These are phyloP conservation scores for Talaromyces ruber DNA, from an alignment of 495 filamentous ascomycete genomes.

Conservation along the genomic window DNA sequence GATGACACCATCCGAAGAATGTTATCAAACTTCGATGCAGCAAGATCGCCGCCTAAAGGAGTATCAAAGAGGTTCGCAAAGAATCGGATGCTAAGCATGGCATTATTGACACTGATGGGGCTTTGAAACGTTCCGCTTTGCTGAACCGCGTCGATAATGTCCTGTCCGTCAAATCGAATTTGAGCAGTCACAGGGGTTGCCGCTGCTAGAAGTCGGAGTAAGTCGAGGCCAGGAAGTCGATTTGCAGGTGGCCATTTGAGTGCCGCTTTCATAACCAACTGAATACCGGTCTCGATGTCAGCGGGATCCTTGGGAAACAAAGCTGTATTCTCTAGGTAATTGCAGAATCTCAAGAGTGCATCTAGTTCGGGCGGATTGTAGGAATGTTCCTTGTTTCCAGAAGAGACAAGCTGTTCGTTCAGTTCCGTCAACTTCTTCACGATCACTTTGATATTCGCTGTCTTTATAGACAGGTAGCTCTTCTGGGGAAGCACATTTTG, in stretches of 20 bases:
- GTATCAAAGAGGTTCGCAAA: conserved; percentile 86
- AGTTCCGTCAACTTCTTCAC: conserved; percentile 66
- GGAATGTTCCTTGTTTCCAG: conserved; percentile 63
- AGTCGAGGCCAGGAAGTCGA: conserved; percentile 75
- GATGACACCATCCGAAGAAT: conserved; percentile 43
- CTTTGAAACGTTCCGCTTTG: conserved; percentile 48
- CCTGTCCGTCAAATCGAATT: conserved; percentile 47
- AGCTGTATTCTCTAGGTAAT: conserved; percentile 45
- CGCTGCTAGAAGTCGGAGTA: conserved; percentile 70
- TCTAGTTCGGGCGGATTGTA: conserved; percentile 63
- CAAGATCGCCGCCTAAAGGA: conserved; percentile 55
- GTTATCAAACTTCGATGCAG: conserved; percentile 48
- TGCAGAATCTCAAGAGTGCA: conserved; percentile 43
- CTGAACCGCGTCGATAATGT: conserved; percentile 34
- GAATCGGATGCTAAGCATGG: conserved; percentile 76
- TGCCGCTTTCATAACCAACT: conserved; percentile 55
- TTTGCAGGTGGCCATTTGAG: conserved; percentile 70
- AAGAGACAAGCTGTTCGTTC: conserved; percentile 56
- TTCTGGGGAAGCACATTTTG: conserved; percentile 71
- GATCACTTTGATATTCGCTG: conserved; percentile 54
- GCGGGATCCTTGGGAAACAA: conserved; percentile 21
- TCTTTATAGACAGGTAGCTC: conserved; percentile 66
- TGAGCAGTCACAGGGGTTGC: conserved; percentile 53
- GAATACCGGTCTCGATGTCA: conserved; percentile 37
- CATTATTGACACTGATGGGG: conserved; percentile 56